phyloP scores from a whole-genome alignment of 2,329 filamentous ascomycete genomes.

The Plectosphaerella plurivora region DNA sequence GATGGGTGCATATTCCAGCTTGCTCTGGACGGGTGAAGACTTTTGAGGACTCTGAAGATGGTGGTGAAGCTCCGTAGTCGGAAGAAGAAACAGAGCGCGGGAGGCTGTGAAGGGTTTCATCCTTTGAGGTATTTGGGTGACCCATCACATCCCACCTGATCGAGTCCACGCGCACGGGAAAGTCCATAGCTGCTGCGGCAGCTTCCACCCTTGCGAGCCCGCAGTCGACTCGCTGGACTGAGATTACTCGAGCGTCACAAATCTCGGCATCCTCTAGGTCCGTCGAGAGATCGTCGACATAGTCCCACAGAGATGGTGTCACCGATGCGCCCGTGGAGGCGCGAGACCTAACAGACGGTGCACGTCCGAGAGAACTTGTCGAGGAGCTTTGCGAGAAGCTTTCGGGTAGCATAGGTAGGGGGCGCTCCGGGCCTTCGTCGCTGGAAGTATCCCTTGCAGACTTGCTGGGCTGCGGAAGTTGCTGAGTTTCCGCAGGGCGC shows the following conservation, averaged over 20 bases:
- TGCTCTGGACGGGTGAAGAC: not conserved
- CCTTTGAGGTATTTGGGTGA: no score
- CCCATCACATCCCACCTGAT: no score
- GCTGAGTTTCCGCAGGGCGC: not conserved
- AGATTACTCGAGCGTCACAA: no score
- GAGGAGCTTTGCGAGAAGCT: constrained; percentile 11
- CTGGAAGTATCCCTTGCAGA: constrained; percentile 16
- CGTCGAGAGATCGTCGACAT: constrained; percentile 13
- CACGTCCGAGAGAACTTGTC: constrained; percentile 6
- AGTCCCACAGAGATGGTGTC: constrained; percentile 16
- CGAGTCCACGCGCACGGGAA: no score
- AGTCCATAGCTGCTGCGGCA: no score
- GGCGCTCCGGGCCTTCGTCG: constrained; percentile 17
- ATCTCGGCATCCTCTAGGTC: constrained; percentile 17
- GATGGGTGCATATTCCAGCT: no score
- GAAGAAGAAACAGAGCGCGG: constrained; percentile 10
- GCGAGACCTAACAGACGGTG: not conserved
- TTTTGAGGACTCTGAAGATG: not conserved
- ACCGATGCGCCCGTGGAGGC: constrained; percentile 12
- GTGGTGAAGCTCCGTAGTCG: constrained; percentile 13
- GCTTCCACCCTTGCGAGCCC: no score
- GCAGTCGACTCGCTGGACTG: no score
- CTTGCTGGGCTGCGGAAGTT: constrained; percentile 27
- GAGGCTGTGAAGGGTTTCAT: not conserved
- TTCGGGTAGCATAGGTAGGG: constrained; percentile 22